A percentile compares a stretch with the other conserved stretches of the same genome.
phyloP scores from a whole-genome alignment of 2,329 filamentous ascomycete genomes.

The Aspergillus luchuensis region DNA sequence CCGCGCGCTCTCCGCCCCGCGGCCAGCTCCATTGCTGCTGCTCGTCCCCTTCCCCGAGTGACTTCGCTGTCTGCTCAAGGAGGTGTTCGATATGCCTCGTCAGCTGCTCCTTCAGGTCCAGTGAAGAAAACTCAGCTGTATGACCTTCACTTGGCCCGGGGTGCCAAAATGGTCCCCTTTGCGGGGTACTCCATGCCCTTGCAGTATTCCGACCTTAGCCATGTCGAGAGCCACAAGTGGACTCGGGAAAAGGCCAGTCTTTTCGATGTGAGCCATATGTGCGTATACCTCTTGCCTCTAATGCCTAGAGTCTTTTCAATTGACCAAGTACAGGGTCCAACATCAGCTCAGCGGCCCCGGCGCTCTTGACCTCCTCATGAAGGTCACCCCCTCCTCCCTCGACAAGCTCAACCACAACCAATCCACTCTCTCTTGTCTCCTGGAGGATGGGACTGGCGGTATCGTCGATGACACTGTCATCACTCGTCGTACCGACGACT shows the following conservation, averaged over 20 bases:
- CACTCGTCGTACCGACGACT: conserved; percentile 70
- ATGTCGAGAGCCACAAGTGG: conserved; percentile 84
- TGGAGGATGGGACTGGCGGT: conserved; percentile 78
- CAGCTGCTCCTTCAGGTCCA: conserved; percentile 23
- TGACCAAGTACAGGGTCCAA: conserved; percentile 60
- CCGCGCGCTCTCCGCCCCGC: conserved; percentile 29
- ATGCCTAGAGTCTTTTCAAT: background rate
- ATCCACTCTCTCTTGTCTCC: conserved; percentile 80
- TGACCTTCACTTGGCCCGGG: conserved; percentile 73
- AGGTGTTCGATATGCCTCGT: conserved; percentile 38
- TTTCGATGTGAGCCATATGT: conserved; percentile 98
- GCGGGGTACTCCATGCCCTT: conserved; percentile 92
- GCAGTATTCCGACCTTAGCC: conserved; percentile 75
- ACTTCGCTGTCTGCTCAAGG: conserved; percentile 15
- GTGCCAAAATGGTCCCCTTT: conserved; percentile 96
- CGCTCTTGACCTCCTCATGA: conserved; percentile 78
- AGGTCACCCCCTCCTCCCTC: conserved; percentile 76
- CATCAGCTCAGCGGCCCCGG: conserved; percentile 81
- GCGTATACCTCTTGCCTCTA: conserved; percentile 36
- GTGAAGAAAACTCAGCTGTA: conserved; percentile 68
- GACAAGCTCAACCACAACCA: conserved; percentile 64
- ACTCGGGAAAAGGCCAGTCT: conserved; percentile 84
- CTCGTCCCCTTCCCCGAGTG: conserved; percentile 12
- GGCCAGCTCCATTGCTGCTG: conserved; percentile 13
- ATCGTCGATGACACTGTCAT: conserved; percentile 96